phyloP scores from a whole-genome alignment of 2,329 filamentous ascomycete species.

The Sporothrix inflata region DNA sequence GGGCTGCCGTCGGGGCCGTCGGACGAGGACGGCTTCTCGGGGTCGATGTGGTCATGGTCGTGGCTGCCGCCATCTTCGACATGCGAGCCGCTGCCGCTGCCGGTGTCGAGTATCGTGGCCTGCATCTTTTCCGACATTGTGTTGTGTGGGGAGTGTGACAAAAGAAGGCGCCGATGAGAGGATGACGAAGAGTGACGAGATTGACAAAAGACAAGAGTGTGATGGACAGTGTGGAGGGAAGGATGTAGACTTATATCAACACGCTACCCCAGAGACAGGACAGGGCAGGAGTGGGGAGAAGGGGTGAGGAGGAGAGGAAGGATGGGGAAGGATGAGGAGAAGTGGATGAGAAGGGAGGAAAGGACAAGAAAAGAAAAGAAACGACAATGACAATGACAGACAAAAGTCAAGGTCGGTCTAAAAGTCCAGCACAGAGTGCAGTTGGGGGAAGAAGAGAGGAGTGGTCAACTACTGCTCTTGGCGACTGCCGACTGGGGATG shows the following conservation, averaged over 20 bases:
- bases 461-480: background rate
- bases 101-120: constrained; percentile 22
- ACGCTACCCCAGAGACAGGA: background rate
- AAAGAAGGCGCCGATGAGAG: background rate
- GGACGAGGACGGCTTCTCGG: constrained; percentile 1
- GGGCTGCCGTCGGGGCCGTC: constrained; percentile 2
- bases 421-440: background rate
- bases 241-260: constrained; percentile 22
- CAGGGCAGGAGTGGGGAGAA: background rate
- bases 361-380: background rate
- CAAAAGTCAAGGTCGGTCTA: background rate
- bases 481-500: background rate
- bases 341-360: background rate
- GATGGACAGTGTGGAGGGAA: background rate
- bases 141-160: background rate
- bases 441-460: background rate
- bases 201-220: too few relatives aligned
- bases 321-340: background rate
- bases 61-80: constrained; percentile 22
- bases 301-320: background rate
- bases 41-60: background rate
- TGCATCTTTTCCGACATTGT: constrained; percentile 18
- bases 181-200: constrained; percentile 2
- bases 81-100: constrained; percentile 26
- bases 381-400: background rate